phyloP scores from a whole-genome alignment of 371 early-diverging fungal genomes.

The Rhizopus microsporus region DNA sequence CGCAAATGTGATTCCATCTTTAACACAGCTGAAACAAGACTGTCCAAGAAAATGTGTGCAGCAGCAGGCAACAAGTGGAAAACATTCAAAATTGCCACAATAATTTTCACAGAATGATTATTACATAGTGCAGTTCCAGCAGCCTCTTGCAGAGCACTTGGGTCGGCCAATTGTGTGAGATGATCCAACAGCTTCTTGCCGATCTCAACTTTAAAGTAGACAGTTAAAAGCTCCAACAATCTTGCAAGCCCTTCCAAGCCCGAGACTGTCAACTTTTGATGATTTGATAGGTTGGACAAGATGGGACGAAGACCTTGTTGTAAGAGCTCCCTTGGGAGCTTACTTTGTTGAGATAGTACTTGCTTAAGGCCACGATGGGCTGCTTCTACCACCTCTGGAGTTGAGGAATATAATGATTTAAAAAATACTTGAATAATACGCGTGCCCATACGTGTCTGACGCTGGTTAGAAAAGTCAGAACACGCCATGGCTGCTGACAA shows the following conservation, averaged over 20 bases:
- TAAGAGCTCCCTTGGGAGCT: constrained; percentile 94
- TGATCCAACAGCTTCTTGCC: constrained; percentile 98
- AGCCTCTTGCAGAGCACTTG: constrained; percentile 76
- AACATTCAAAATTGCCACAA: constrained; percentile 92
- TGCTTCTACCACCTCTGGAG: constrained; percentile 91
- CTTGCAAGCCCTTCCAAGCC: constrained; percentile 94
- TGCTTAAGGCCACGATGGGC: constrained; percentile 93
- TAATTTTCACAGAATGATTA: constrained; percentile 87
- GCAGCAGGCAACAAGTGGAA: constrained; percentile 91
- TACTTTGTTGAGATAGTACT: constrained; percentile 84
- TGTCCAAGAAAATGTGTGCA: constrained; percentile 90
- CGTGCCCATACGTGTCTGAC: constrained; percentile 75
- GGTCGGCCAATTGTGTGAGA: constrained; percentile 90
- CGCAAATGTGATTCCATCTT: constrained; percentile 82
- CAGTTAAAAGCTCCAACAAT: constrained; percentile 89
- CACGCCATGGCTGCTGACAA: constrained; percentile 92
- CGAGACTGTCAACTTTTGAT: constrained; percentile 88
- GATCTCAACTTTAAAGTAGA: constrained; percentile 98
- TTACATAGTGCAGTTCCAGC: constrained; percentile 84
- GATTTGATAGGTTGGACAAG: constrained; percentile 91
- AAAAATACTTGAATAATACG: constrained; percentile 97
- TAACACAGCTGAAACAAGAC: constrained; percentile 82
- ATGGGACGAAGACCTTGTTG: constrained; percentile 96
- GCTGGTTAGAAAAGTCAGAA: constrained; percentile 74
- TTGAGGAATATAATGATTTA: constrained; percentile 93